Base-by-base conservation (phyloP, 352 stramenopile species). In the Globisporangium emineosum region DNA sequence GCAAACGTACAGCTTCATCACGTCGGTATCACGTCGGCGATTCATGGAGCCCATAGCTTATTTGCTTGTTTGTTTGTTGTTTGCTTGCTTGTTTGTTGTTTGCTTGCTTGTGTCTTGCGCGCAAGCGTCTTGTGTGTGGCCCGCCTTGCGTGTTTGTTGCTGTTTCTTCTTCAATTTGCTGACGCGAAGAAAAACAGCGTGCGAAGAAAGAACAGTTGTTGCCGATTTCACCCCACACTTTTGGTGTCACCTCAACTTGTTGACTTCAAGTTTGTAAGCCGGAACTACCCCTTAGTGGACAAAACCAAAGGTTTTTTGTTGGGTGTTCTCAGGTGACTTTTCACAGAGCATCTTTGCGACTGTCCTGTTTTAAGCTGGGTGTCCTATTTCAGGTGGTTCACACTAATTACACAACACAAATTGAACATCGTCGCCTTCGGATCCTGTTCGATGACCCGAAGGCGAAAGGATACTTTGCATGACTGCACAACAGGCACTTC, bases 1-100 rank as follows among this genome's bases (percentile, higher is more conserved):
- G 23, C 23, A 25, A 54, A 77, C 77, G 62, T 62, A 94, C 81
- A 96, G 83, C 75, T 96, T 96, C 88, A 96, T 96, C 72, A 96
- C 86, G 70, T 96, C 88, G 50, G 79, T 94, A 66, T 95, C 87
- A 60, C 86, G 83, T 59, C 88, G 86, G 68, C 91, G 93, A 71
- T 89, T 94, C 68, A 72, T 77, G 63, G 85, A 85, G 72, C 63
- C 78, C 80, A 90, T 93, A 7, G n/a, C n/a, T n/a, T n/a, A n/a
- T n/a, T n/a, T n/a, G n/a, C n/a, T n/a, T n/a, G n/a, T n/a, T n/a
- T n/a, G n/a, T n/a, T n/a, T n/a, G n/a, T n/a, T n/a, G n/a, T n/a
- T n/a, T n/a, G n/a, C 29, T 12, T 43, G 29, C 30, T 57, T 56
- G 50, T 19, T 57, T 29, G 30, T 54, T 32, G 50, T 15, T 23